Evolutionary conservation across 371 early-diverging fungal species (phyloP).

Genomic region (Umbelopsis sp.): DNA sequence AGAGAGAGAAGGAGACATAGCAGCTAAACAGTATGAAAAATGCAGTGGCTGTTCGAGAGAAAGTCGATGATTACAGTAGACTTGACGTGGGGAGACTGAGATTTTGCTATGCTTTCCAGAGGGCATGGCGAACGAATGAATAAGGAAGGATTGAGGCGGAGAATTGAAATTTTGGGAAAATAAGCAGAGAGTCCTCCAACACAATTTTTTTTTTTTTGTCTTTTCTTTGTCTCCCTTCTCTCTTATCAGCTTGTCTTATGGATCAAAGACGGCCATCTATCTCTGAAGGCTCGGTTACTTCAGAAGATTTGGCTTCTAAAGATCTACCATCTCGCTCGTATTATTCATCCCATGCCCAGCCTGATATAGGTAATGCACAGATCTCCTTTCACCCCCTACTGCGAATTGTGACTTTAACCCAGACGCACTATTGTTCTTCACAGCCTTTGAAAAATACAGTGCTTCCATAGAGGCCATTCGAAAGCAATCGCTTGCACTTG

Average conservation of each 20-base stretch:
- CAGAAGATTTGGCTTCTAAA: conserved; percentile 24
- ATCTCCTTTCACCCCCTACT: background rate
- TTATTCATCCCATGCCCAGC: conserved; percentile 44
- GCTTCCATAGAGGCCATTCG: conserved; percentile 57
- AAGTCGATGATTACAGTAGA: no score
- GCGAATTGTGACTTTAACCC: background rate
- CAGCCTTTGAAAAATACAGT: conserved; percentile 32
- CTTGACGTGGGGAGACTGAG: no score
- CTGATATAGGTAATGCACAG: conserved; percentile 31
- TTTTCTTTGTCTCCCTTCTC: conserved; percentile 17
- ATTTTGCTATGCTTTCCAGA: no score
- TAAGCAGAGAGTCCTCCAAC: background rate
- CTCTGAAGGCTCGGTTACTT: conserved; percentile 27
- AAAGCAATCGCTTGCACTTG: conserved; percentile 61
- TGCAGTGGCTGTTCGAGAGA: no score
- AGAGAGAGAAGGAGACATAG: no score
- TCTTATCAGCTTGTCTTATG: conserved; percentile 1
- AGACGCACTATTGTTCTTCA: conserved; percentile 3
- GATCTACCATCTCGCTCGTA: conserved; percentile 54
- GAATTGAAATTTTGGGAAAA: background rate
- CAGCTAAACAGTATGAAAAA: no score
- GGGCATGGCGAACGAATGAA: no score
- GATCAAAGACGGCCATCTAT: conserved; percentile 10
- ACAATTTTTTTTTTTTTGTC: conserved; percentile 9
- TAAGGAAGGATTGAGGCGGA: background rate